Evolutionary conservation across 345 rosid genomes (phyloP), one percentile per base, ranked within the genome.

Genomic region (Corchorus olitorius): DNA sequence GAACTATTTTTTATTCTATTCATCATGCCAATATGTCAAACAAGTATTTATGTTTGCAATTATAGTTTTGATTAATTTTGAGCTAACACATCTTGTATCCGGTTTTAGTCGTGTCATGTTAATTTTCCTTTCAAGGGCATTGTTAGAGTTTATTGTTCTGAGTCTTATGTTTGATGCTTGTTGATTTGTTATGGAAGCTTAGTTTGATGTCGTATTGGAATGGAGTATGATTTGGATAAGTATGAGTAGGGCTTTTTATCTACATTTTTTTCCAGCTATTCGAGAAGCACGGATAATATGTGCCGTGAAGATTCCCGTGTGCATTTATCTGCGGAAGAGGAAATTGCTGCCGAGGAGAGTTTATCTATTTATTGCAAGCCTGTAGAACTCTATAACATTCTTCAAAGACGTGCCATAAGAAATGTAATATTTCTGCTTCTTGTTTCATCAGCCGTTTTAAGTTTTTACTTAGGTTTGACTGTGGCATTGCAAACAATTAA

Each of bases 351-450:
- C 54, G 98, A 92, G 73, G 99, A 92, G 84, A 92, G 97, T 80
- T 83, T 92, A 22, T 83, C 89, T 1, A 74, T 82, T 41, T 97
- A 92, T 81, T 97, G 99, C 97, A 94, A 94, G 84, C 98, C 98
- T 80, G 98, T 97, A 10, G 99, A 97, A 73, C 91, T 97, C 78
- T 94, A 94, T 87, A 97, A 94, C 77, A 92, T 92, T 74, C 91
- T 97, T 74, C 98, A 94, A 75, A 93, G 99, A 9, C 97, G 98
- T 22, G 86, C 94, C 16, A 50, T 81, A n/a, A 81, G 88, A 83
- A 92, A 89, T 83, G 99, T 92, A 91, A 58, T 72, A 45, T 55
- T 64, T 43, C 11, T 79, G 22, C 70, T 33, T 15, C 10, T 16
- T 64, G 75, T 80, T 14, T 13, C 56, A 46, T 8, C n/a, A 0